A percentile compares a stretch with the other conserved stretches of the same genome.
Evolutionary conservation across 176 grass and related monocot genomes (phyloP).

Genomic region (Aegilops bicornis): DNA sequence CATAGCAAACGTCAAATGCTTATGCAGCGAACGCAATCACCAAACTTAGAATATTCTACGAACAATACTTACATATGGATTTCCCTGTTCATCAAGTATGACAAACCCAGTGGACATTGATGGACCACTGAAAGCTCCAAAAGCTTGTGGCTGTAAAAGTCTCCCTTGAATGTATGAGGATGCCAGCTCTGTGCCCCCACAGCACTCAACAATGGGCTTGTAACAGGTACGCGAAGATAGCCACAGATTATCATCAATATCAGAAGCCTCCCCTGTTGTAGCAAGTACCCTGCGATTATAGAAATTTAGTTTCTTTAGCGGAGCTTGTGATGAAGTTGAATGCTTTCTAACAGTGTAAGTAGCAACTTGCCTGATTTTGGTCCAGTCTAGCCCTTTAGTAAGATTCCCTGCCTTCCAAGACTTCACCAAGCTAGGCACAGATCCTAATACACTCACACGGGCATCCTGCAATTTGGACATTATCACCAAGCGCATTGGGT

Average conservation of each 20-base stretch:
- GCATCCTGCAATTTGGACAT: slow-evolving; percentile 68
- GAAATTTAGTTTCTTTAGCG: slow-evolving; percentile 11
- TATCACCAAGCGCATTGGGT: not conserved
- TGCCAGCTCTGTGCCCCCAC: slow-evolving; percentile 86
- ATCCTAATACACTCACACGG: slow-evolving; percentile 73
- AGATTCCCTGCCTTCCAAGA: slow-evolving; percentile 81
- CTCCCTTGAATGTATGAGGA: slow-evolving; percentile 87
- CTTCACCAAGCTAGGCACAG: slow-evolving; percentile 86
- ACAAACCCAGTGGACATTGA: slow-evolving; percentile 83
- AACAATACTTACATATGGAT: slow-evolving; percentile 75
- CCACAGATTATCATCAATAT: slow-evolving; percentile 92
- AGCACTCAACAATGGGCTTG: slow-evolving; percentile 90
- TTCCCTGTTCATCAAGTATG: slow-evolving; percentile 83
- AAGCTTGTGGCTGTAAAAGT: slow-evolving; percentile 69
- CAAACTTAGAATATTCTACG: slow-evolving; percentile 9
- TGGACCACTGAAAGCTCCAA: slow-evolving; percentile 77
- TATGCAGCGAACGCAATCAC: slow-evolving; percentile 10
- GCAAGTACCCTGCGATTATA: slow-evolving; percentile 56
- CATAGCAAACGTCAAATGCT: slow-evolving; percentile 19
- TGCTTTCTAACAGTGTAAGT: slow-evolving; percentile 5
- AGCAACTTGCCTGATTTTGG: slow-evolving; percentile 67
- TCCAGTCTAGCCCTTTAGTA: slow-evolving; percentile 81
- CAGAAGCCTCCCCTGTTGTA: slow-evolving; percentile 87
- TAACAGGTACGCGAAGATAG: slow-evolving; percentile 68
- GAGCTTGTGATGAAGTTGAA: slow-evolving; percentile 6